Conservation (phyloP, 495 filamentous ascomycete species). For the Penicillium argentinense region DNA sequence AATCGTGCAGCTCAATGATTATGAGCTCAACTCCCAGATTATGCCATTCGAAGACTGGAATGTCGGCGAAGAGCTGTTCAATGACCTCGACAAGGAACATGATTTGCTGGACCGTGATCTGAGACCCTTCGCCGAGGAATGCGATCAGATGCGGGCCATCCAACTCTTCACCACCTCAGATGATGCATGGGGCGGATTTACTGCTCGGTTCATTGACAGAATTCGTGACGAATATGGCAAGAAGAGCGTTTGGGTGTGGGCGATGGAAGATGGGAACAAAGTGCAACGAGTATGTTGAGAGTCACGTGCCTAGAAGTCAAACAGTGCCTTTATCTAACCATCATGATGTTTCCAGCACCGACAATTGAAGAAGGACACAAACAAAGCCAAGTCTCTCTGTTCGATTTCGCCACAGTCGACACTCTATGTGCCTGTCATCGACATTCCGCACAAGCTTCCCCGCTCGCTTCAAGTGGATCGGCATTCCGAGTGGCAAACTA, state of each 20-base stretch:
- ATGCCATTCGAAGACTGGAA: conserved; percentile 84
- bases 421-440: conserved; percentile 74
- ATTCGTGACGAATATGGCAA: conserved; percentile 91
- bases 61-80: conserved; percentile 81
- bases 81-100: conserved; percentile 74
- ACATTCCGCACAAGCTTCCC: conserved; percentile 59
- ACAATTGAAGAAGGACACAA: conserved; percentile 60
- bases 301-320: not conserved
- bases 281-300: conserved; percentile 53
- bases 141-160: conserved; percentile 85
- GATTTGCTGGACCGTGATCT: conserved; percentile 88
- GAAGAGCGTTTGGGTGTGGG: conserved; percentile 81
- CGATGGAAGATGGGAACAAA: conserved; percentile 63
- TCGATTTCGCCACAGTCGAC: conserved; percentile 69
- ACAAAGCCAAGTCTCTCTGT: conserved; percentile 67
- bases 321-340: not conserved
- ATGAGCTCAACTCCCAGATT: conserved; percentile 71
- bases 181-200: conserved; percentile 94
- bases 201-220: conserved; percentile 72
- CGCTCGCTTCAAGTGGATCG: conserved; percentile 60
- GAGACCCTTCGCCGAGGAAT: conserved; percentile 84
- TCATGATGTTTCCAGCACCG: conserved; percentile 11
- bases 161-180: conserved; percentile 78
- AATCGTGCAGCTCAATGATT: conserved; percentile 84
- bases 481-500: conserved; percentile 75